Percentiles rank a stretch among this genome's conserved stretches.
Evolutionary conservation across 148 eudicot species (phyloP).

Genomic region (Cornus controversa): DNA sequence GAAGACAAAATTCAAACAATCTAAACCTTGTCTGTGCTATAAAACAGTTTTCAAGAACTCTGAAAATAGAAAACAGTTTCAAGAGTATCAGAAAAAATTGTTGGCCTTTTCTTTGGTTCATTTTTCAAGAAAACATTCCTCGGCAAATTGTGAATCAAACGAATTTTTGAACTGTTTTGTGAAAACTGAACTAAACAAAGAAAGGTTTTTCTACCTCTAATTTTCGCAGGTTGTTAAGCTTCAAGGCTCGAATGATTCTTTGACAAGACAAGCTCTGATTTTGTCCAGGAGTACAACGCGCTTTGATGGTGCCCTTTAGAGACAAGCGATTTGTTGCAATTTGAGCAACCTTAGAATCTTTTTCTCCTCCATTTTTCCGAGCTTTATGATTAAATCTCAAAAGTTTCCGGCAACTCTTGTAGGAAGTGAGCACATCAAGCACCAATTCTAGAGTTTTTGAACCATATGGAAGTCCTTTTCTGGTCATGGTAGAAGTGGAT

Average conservation of each 20-base stretch:
- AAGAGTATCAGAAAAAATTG: not conserved
- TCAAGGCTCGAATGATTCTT: not conserved
- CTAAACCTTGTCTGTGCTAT: not conserved
- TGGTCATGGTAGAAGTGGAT: too few relatives aligned
- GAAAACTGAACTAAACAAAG: too few relatives aligned
- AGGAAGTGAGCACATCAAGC: not conserved
- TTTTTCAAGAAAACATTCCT: not conserved
- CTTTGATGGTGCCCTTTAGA: not conserved
- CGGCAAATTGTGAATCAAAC: not conserved
- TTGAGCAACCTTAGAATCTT: not conserved
- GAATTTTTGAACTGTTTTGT: too few relatives aligned
- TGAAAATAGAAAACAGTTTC: not conserved
- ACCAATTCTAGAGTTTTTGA: not conserved
- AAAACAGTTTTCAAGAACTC: too few relatives aligned
- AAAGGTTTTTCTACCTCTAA: not conserved
- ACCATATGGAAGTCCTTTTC: not conserved
- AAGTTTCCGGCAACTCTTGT: not conserved
- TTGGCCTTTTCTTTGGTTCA: not conserved
- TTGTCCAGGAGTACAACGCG: not conserved
- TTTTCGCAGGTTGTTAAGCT: not conserved
- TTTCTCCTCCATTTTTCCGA: not conserved
- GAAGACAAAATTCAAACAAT: not conserved
- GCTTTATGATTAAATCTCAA: not conserved
- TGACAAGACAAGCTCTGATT: not conserved
- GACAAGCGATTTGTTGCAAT: not conserved